A percentile compares a stretch with the other conserved stretches of the same genome.
Conservation (phyloP, 345 rosid species). For the Gynandropsis gynandra region DNA sequence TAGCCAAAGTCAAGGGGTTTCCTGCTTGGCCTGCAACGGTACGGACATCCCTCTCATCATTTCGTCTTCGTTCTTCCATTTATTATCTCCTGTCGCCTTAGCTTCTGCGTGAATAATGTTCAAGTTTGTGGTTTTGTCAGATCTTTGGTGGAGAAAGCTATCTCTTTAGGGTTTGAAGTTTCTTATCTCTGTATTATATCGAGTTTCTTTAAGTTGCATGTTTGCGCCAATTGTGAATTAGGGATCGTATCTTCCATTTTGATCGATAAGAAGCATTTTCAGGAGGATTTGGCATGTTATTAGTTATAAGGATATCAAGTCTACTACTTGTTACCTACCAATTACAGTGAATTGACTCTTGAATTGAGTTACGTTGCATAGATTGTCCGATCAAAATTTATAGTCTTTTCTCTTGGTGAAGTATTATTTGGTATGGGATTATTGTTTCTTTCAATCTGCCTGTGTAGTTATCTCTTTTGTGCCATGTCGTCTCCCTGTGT, state of each 20-base stretch:
- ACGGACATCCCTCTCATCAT: slow-evolving; percentile 13
- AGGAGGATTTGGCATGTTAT: not conserved
- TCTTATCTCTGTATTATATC: not conserved
- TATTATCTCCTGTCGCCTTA: not conserved
- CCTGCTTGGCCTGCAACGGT: slow-evolving; percentile 99
- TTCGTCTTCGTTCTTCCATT: not conserved
- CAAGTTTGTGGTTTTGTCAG: not conserved
- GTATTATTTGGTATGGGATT: not conserved
- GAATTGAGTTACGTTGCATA: not conserved
- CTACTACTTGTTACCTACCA: not conserved
- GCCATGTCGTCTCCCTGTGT: not conserved
- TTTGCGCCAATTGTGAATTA: not conserved
- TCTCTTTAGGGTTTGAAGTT: not conserved
- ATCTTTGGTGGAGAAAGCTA: not conserved
- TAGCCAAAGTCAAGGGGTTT: slow-evolving; percentile 93
- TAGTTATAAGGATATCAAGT: too few relatives aligned
- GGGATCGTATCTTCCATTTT: not conserved
- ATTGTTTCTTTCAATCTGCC: not conserved
- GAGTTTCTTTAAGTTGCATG: slow-evolving; percentile 12
- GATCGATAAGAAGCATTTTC: not conserved
- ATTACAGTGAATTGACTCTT: not conserved
- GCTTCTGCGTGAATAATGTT: not conserved
- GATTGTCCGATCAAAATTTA: not conserved
- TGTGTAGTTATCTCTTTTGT: not conserved
- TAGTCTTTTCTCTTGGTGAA: not conserved